Conservation (phyloP, 176 grass and related monocot genomes). For the Hyparrhenia diplandra region DNA sequence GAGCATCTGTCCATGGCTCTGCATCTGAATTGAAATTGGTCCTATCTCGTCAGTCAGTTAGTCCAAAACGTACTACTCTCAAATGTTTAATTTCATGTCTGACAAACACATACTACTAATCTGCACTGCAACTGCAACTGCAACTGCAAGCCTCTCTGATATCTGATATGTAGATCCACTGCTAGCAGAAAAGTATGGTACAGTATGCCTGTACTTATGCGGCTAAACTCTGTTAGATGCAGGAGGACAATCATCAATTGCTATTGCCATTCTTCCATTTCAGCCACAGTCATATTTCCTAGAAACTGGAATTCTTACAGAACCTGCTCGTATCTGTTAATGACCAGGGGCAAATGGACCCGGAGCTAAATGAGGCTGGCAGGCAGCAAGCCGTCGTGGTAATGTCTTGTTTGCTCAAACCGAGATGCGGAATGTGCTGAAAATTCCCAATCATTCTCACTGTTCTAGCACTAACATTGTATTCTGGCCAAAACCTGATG, state of each 20-base stretch:
- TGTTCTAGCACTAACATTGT: not conserved
- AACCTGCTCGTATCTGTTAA: not conserved
- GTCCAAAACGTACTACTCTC: too few species aligned
- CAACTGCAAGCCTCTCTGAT: too few species aligned
- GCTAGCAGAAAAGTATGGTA: too few species aligned
- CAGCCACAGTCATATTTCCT: not conserved
- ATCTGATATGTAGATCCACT: too few species aligned
- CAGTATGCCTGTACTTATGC: too few species aligned
- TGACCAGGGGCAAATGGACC: constrained; percentile 57
- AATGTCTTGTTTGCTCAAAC: constrained; percentile 8
- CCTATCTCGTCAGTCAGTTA: too few species aligned
- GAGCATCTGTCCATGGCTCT: too few species aligned
- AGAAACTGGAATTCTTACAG: not conserved
- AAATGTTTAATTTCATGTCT: too few species aligned
- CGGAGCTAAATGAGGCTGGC: constrained; percentile 69
- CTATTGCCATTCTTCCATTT: not conserved
- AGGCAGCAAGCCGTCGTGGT: constrained; percentile 54
- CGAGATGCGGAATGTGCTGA: not conserved
- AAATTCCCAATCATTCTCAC: not conserved
- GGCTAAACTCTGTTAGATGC: too few species aligned
- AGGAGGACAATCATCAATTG: not conserved
- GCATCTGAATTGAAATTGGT: too few species aligned
- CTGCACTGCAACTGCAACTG: too few species aligned
- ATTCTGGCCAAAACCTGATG: not conserved
- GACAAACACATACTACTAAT: too few species aligned